Evolutionary conservation across 768 basidiomycete genomes (phyloP), one percentile per base, ranked within the genome.

Genomic region (Terana coerulea): DNA sequence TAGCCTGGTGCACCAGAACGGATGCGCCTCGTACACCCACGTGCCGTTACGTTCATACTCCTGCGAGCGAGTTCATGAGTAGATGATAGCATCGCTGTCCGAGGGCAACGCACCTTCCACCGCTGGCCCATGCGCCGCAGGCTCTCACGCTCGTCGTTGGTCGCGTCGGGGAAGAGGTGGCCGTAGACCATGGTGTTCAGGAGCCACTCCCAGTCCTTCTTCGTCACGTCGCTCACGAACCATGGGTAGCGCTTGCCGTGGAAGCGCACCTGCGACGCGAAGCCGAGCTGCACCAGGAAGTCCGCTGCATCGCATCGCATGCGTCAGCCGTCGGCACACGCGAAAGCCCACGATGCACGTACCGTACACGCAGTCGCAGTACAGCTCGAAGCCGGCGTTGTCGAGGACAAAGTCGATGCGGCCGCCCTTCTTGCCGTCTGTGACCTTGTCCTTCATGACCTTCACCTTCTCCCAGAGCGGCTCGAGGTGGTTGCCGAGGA

Each of bases 1-100:
- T 91, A 95, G 5, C 93, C 94, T n/a, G n/a, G 91, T 91, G 67
- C 91, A 93, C 91, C 91, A 93, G 76, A 91, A 93, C 9, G 90
- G 87, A 60, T 94, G 91, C 61, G 92, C 88, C 67, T 97, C 93
- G 66, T 95, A 95, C 28, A 91, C 81, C 91, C 91, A 95, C 72
- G 81, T 91, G 31, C 91, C 91, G 64, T 95, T 86, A 64, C 79
- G 86, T 69, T 91, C 91, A 64, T 97, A 97, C 82, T 92, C 79
- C 88, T 90, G 62, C 7, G 28, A 43, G 4, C 6, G 33, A 46
- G 36, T 15, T 33, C 9, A 33, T 15, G 15, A 33, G 31, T 22
- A 40, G 39, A 40, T 22, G 39, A n/a, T 22, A 8, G 17, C 9
- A n/a, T 22, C 9, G 39, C 39, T 40, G 39, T 40, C 14, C 7